Percentiles rank a stretch among this genome's conserved stretches.
phyloP scores from a whole-genome alignment of 106 monocot species.

The Agapanthus africanus region DNA sequence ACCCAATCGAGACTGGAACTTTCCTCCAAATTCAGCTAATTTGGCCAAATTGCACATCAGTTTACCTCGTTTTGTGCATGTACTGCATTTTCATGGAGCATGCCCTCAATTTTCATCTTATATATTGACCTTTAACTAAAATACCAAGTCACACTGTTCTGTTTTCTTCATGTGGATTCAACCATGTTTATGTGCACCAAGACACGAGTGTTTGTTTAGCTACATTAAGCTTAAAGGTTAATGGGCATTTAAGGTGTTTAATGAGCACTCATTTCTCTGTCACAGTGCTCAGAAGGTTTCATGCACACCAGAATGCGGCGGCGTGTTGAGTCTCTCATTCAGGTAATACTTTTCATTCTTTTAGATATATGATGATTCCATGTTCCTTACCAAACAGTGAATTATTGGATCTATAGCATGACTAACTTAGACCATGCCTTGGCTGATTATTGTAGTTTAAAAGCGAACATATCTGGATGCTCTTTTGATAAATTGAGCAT shows the following conservation, averaged over 20 bases:
- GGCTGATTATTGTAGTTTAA: not conserved
- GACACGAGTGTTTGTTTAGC: not conserved
- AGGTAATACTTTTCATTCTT: slow-evolving; percentile 39
- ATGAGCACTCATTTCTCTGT: not conserved
- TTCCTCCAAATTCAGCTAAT: too few species aligned
- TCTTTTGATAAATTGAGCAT: not conserved
- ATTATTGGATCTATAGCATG: not conserved
- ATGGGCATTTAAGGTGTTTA: not conserved
- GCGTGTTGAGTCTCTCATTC: slow-evolving; percentile 85
- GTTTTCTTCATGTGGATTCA: not conserved
- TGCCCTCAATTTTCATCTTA: not conserved
- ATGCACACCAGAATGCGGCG: slow-evolving; percentile 98
- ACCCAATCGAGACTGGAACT: too few species aligned
- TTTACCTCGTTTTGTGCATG: too few species aligned
- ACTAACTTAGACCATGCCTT: not conserved
- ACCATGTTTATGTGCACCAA: not conserved
- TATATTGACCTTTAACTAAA: not conserved
- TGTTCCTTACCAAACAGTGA: not conserved
- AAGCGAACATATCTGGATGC: not conserved
- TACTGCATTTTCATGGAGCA: not conserved
- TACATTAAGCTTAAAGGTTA: not conserved
- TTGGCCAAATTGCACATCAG: too few species aligned
- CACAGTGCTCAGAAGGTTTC: slow-evolving; percentile 92
- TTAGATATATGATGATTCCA: not conserved
- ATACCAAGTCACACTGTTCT: not conserved